These are phyloP conservation scores for Linum lewisii DNA, from an alignment of 345 rosid species.

Conservation along the genomic window DNA sequence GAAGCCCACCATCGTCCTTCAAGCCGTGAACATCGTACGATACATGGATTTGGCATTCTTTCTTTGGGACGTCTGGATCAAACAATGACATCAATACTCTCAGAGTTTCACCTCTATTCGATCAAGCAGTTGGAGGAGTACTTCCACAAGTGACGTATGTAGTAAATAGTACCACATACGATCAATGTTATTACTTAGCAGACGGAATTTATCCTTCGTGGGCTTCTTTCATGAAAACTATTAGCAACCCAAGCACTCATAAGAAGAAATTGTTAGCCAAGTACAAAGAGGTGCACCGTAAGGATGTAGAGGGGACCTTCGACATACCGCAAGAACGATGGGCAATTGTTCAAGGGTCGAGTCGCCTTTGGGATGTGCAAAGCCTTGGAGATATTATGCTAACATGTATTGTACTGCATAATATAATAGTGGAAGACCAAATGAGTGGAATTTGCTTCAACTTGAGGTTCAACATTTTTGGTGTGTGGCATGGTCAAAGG, in stretches of 20 bases:
- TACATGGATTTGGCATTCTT: not conserved
- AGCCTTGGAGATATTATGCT: not conserved
- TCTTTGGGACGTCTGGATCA: not conserved
- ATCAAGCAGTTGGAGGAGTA: not conserved
- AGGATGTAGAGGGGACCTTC: not conserved
- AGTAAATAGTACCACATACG: not conserved
- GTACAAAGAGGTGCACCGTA: not conserved
- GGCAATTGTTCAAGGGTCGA: not conserved
- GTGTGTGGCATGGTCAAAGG: too few relatives aligned
- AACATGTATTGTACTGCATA: not conserved
- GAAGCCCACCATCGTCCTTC: not conserved
- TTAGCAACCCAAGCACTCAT: not conserved
- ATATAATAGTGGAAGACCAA: too few relatives aligned
- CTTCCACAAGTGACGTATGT: not conserved
- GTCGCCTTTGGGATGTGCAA: not conserved
- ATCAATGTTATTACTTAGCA: not conserved
- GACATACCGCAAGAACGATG: not conserved
- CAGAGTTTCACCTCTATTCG: not conserved
- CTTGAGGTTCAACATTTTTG: too few relatives aligned
- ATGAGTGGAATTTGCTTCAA: too few relatives aligned
- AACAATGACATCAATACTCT: not conserved
- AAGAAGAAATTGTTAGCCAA: not conserved
- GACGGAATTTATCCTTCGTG: not conserved
- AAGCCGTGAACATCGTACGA: not conserved
- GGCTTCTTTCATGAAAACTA: not conserved